A percentile compares a stretch with the other conserved stretches of the same genome.
Conservation (phyloP, 2,329 filamentous ascomycete genomes). For the Amylocarpus encephaloides region DNA sequence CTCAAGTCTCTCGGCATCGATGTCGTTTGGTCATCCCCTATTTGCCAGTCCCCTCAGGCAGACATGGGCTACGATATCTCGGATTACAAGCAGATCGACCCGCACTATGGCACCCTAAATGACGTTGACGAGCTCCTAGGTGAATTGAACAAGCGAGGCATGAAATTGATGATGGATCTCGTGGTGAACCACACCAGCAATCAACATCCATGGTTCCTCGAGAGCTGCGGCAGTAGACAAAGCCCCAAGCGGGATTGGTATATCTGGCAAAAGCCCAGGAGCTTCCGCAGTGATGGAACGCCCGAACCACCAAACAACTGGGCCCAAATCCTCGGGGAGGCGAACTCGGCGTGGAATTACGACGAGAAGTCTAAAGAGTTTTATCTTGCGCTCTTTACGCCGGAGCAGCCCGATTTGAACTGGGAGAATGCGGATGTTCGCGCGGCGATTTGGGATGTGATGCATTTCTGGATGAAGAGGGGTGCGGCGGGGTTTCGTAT, state of each 20-base stretch:
- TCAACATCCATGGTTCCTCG: constrained; percentile 58
- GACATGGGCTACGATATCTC: constrained; percentile 66
- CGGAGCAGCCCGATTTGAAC: constrained; percentile 70
- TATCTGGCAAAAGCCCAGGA: constrained; percentile 47
- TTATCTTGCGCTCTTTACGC: constrained; percentile 56
- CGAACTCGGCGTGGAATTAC: constrained; percentile 50
- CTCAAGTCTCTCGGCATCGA: constrained; percentile 52
- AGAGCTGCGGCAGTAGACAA: constrained; percentile 42
- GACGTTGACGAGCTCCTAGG: constrained; percentile 58
- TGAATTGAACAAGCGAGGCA: constrained; percentile 52
- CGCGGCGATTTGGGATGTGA: constrained; percentile 61
- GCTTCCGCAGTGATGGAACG: constrained; percentile 49
- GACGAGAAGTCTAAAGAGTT: constrained; percentile 47
- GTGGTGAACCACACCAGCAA: constrained; percentile 72
- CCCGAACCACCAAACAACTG: constrained; percentile 69
- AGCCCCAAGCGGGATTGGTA: constrained; percentile 54
- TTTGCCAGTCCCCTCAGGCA: constrained; percentile 54
- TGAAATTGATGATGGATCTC: constrained; percentile 66
- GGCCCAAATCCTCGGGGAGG: too few relatives aligned
- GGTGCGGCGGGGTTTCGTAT: constrained; percentile 54
- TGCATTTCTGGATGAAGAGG: constrained; percentile 68
- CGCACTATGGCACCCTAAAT: constrained; percentile 56
- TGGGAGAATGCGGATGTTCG: constrained; percentile 65
- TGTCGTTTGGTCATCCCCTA: constrained; percentile 61
- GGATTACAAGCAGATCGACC: constrained; percentile 59